Conservation (phyloP, 1,284 basidiomycete species). For the Boletus sp. region DNA sequence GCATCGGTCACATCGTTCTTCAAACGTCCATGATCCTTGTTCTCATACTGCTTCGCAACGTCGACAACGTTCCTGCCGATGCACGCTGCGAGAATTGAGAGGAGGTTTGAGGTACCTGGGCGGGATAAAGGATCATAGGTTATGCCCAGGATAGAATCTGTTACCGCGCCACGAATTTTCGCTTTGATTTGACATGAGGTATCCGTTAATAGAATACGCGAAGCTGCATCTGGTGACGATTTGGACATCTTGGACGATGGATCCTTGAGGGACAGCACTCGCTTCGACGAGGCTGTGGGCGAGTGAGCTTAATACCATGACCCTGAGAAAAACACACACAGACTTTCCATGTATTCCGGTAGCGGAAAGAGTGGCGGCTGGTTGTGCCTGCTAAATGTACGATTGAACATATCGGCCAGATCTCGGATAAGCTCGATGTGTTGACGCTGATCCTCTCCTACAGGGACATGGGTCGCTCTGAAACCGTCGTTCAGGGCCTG, state of each 20-base stretch:
- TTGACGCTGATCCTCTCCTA: conserved; percentile 95
- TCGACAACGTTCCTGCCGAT: conserved; percentile 52
- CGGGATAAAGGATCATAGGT: conserved; percentile 78
- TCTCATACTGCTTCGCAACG: conserved; percentile 56
- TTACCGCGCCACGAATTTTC: conserved; percentile 85
- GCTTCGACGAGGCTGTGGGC: conserved; percentile 73
- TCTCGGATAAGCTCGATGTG: conserved; percentile 90
- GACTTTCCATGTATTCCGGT: conserved; percentile 79
- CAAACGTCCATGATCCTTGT: conserved; percentile 66
- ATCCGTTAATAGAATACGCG: conserved; percentile 89
- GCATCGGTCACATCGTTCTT: conserved; percentile 79
- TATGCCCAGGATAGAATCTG: conserved; percentile 76
- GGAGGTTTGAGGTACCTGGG: conserved; percentile 84
- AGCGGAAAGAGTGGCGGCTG: conserved; percentile 62
- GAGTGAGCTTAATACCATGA: not conserved
- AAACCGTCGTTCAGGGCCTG: not conserved
- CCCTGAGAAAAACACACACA: conserved; percentile 35
- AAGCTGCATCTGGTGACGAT: conserved; percentile 79
- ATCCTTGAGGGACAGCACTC: conserved; percentile 85
- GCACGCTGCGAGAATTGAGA: conserved; percentile 78
- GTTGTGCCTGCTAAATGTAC: conserved; percentile 49
- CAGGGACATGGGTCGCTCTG: conserved; percentile 91
- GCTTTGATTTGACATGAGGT: conserved; percentile 58
- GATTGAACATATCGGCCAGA: conserved; percentile 84
- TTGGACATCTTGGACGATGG: conserved; percentile 90